Evolutionary conservation across 2,329 filamentous ascomycete species (phyloP).

Genomic region (Nigrospora sphaerica): DNA sequence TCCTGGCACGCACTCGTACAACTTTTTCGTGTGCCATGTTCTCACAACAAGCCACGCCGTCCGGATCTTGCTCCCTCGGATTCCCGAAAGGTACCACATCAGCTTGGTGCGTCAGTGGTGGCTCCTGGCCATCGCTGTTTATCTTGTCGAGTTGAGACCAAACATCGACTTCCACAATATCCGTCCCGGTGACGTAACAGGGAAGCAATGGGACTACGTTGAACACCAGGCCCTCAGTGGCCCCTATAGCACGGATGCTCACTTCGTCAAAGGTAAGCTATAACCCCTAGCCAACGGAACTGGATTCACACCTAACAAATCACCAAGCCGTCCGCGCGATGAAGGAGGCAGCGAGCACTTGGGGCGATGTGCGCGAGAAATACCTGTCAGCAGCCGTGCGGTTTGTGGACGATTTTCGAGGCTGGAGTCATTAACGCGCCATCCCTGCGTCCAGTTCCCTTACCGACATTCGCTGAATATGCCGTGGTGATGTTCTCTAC

Average conservation of each 20-base stretch:
- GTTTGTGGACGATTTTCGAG: constrained; percentile 66
- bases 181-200: constrained; percentile 49
- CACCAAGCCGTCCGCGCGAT: constrained; percentile 60
- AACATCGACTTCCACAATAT: constrained; percentile 61
- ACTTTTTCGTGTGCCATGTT: constrained; percentile 77
- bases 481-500: too few species aligned
- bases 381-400: constrained; percentile 64
- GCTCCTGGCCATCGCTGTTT: constrained; percentile 72
- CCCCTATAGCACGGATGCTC: constrained; percentile 62
- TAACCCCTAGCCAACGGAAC: not conserved
- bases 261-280: constrained; percentile 74
- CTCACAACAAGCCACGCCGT: constrained; percentile 84
- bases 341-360: constrained; percentile 65
- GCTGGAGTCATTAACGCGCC: constrained; percentile 39
- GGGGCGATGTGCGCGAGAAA: constrained; percentile 60
- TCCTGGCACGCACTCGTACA: constrained; percentile 58
- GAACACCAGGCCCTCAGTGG: constrained; percentile 64
- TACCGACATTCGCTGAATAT: too few species aligned
- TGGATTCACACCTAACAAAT: constrained; percentile 6
- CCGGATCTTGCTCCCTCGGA: constrained; percentile 71
- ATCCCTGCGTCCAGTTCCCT: too few species aligned
- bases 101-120: constrained; percentile 80
- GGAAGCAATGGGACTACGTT: constrained; percentile 71
- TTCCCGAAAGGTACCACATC: constrained; percentile 68
- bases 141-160: constrained; percentile 69